Evolutionary conservation across 768 basidiomycete genomes (phyloP), one percentile per base, ranked within the genome.

Genomic region (Vararia minispora): DNA sequence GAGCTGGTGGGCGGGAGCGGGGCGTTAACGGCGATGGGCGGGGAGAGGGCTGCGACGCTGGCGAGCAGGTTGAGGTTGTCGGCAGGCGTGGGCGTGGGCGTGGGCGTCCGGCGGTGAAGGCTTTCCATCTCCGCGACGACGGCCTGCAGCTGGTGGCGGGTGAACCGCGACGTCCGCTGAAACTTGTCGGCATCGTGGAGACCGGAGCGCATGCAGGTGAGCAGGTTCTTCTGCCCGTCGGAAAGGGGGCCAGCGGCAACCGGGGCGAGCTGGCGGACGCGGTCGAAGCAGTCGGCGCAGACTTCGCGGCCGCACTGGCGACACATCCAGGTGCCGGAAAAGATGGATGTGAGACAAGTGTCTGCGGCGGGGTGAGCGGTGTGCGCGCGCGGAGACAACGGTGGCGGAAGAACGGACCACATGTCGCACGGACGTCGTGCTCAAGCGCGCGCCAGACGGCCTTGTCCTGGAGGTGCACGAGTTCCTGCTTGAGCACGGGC

Each of bases 261-360:
- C 42, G 62, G 58, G 4, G 76, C 82, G 22, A 83, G 61, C 8
- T 76, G 72, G 37, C 61, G 58, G 37, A 91, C 73, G 46, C 72
- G 76, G 20, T 69, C 64, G 50, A 74, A 84, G 53, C 91, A 95
- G 40, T 86, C 83, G 1, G 76, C 67, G 53, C 91, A 97, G 10
- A 83, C 76, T 58, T 95, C 91, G 6, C 87, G 76, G 4, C 88
- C 91, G 55, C 91, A 97, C 30, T 73, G 52, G 13, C 82, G 72
- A 56, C 90, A 94, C 72, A 91, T 84, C 76, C 84, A 94, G 16
- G 78, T 82, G 41, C 75, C 76, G 6, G 83, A 80, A 57, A 92
- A 92, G 44, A 94, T 76, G 10, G 90, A 91, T 3, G 87, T 91
- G 66, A 87, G 80, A 58, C 90, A 95, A 3, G 84, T 88, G 58